phyloP scores from a whole-genome alignment of 2,329 filamentous ascomycete species.

The Colletotrichum higginsianum region DNA sequence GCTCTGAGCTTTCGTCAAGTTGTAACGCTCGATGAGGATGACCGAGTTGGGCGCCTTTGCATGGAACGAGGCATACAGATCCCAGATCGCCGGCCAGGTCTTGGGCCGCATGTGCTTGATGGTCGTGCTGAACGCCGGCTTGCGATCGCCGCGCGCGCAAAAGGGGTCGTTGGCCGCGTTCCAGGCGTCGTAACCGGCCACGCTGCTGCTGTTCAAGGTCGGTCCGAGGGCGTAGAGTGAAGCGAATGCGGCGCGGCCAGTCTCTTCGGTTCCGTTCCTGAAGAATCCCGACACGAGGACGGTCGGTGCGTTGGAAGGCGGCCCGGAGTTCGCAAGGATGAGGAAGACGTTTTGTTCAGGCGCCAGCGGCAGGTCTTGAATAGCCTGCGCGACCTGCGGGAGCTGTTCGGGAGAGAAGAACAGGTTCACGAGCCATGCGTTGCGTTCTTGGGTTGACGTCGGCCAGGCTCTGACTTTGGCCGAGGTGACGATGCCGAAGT shows the following conservation, averaged over 20 bases:
- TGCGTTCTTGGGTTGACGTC: slow-evolving; percentile 48
- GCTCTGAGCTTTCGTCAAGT: slow-evolving; percentile 49
- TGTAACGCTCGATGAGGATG: slow-evolving; percentile 56
- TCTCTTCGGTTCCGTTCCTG: slow-evolving; percentile 51
- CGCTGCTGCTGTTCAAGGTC: slow-evolving; percentile 44
- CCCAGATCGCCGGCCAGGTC: slow-evolving; percentile 57
- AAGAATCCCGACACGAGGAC: slow-evolving; percentile 50
- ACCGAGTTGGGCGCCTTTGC: slow-evolving; percentile 50
- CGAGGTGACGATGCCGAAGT: slow-evolving; percentile 65
- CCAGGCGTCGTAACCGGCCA: slow-evolving; percentile 55
- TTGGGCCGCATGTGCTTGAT: slow-evolving; percentile 52
- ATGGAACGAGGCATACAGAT: slow-evolving; percentile 54
- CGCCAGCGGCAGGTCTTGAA: slow-evolving; percentile 53
- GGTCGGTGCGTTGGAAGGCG: slow-evolving; percentile 43
- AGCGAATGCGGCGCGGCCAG: slow-evolving; percentile 51
- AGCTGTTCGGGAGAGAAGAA: slow-evolving; percentile 48
- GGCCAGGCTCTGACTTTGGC: slow-evolving; percentile 58
- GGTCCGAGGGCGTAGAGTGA: slow-evolving; percentile 53
- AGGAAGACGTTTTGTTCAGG: slow-evolving; percentile 54
- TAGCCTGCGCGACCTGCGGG: slow-evolving; percentile 51
- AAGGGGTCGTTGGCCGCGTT: slow-evolving; percentile 56
- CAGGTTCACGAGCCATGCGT: slow-evolving; percentile 47
- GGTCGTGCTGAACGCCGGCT: slow-evolving; percentile 55
- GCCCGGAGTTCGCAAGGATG: slow-evolving; percentile 47
- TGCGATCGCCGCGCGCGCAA: slow-evolving; percentile 55